Base-by-base conservation (phyloP, 2,329 filamentous ascomycete genomes). In the Verticillium tricorpus region DNA sequence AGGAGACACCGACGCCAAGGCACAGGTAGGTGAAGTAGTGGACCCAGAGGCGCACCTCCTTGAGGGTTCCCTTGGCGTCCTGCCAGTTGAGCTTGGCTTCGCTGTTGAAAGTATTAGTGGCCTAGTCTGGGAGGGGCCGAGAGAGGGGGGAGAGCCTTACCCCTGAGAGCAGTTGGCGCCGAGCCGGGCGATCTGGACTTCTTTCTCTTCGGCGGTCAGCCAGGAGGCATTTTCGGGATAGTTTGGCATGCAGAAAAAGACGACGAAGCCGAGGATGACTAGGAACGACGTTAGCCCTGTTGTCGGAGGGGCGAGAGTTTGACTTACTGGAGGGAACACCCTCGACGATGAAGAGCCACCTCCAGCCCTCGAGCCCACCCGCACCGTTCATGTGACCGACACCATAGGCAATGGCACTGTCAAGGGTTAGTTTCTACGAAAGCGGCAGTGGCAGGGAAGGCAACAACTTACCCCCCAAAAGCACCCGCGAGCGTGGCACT, bases 11-110 rank as follows among this genome's bases (percentile, higher is more conserved):
- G 2, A 79, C 78, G 2, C 81, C 69, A 70, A 85, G 65, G 72
- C 83, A 66, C 78, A 81, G 71, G 62, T 68, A 58, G 39, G 70
- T 77, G 39, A 85, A 68, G 25, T 90, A 89, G 61, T 87, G 81
- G 1, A 87, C 88, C 67, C 92, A 93, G 62, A 92, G 80, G 1
- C 84, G 84, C 73, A 87, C 83, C 67, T 87, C 88, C 62, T 85
- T 87, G 5, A 87, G 77, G 66, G 87, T 91, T 22, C 86, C 82
- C 69, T 86, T 89, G 77, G 87, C 90, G 66, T 93, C 90, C 28
- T 76, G 78, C 73, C 89, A 85, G 56, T 57, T 57, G 6, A 57
- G 56, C 19, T 57, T 57, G 31, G 56, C 56, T 6, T 32, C 19
- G 8, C 56, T 57, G 17, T 5, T 2, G 34, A 19, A 19, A 5